Evolutionary conservation across 441 rosid species (phyloP), one percentile per base, ranked within the genome.

Genomic region (Bocquillonia castaneifolia): DNA sequence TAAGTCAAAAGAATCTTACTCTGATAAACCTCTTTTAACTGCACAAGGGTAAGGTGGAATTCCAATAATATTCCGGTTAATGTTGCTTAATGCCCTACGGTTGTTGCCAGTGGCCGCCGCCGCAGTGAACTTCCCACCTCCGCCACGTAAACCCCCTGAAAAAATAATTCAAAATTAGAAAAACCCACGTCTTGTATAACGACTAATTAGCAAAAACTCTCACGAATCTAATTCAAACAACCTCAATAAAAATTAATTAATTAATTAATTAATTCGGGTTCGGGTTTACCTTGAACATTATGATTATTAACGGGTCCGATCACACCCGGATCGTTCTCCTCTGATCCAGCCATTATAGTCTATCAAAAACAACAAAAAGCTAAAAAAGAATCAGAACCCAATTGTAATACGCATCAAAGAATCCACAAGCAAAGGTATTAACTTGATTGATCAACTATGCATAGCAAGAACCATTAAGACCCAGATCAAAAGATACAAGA

Each of bases 311-410:
- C 74, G 45, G 85, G 71, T 66, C 90, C 87, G 58, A 86, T 78
- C 67, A 88, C 79, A 47, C 81, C 88, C 22, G 79, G 78, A 54
- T 88, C 83, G 77, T 95, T 92, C 80, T 90, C 97, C 66, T 89
- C 85, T 34, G 94, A 82, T 80, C 79, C 81, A 50, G 74, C 84
- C 96, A 86, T 91, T 65, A 55, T 63, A 37, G 31, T 29, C 78
- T 76, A 70, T 55, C 77, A 71, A 65, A 68, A 83, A 65, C 44
- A 25, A 66, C 10, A 56, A 52, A 64, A 56, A 60, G 67, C 69
- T 68, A 45, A 67, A 71, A 80, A 56, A 58, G 13, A 6, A 39
- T 51, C 53, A 59, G 58, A 63, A 76, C 60, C 63, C 62, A 66
- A 32, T 63, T 52, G 70, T 48, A 50, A 63, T 8, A 29, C 12